Conservation (phyloP, 208 protist species). For the Phytomonas sp. region DNA sequence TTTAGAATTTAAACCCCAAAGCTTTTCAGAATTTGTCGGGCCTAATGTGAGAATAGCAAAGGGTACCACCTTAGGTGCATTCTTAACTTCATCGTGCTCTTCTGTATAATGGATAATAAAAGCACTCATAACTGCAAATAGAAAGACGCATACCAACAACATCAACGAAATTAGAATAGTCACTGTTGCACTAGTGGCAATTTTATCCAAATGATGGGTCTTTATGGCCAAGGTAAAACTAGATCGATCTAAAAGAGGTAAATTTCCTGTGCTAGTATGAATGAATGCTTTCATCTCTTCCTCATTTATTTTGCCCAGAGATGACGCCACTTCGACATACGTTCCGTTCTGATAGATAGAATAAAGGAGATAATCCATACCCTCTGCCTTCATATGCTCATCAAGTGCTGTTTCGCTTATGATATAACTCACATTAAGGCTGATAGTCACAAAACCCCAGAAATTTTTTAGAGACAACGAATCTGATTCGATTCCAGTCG, state of each 20-base stretch:
- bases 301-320: slow-evolving; percentile 11
- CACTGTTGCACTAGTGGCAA: slow-evolving; percentile 10
- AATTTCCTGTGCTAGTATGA: background rate
- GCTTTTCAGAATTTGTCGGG: slow-evolving; percentile 39
- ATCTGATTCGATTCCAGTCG: background rate
- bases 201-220: background rate
- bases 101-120: slow-evolving; percentile 31
- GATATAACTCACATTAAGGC: slow-evolving; percentile 31
- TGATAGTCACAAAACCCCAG: slow-evolving; percentile 54
- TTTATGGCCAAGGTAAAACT: background rate
- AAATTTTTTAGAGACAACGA: slow-evolving; percentile 22
- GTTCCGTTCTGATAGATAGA: slow-evolving; percentile 7
- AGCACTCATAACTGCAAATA: slow-evolving; percentile 20
- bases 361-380: slow-evolving; percentile 55
- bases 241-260: background rate
- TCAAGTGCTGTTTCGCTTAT: slow-evolving; percentile 20
- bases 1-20: slow-evolving; percentile 59
- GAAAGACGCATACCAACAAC: slow-evolving; percentile 16
- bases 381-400: slow-evolving; percentile 3
- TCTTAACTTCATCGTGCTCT: slow-evolving; percentile 36
- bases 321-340: slow-evolving; percentile 17
- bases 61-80: slow-evolving; percentile 64
- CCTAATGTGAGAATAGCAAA: slow-evolving; percentile 72
- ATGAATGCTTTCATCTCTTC: slow-evolving; percentile 22
- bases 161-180: slow-evolving; percentile 26